Conservation (phyloP, 345 rosid species). For the Eucalyptus leucophloia region DNA sequence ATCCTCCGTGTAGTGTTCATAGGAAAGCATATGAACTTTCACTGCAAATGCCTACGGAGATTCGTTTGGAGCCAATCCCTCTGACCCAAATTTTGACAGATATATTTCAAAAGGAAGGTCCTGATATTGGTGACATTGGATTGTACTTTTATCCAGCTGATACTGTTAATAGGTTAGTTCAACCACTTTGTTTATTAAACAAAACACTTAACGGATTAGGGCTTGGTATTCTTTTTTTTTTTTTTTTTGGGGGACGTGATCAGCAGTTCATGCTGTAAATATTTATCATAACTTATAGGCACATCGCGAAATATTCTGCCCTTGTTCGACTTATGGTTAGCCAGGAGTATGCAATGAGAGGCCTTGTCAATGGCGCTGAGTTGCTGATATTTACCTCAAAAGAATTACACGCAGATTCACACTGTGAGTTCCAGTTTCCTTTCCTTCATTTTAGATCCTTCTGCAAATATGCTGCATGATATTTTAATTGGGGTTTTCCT, state of each 20-base stretch:
- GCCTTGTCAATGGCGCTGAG: slow-evolving; percentile 25
- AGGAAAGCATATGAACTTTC: slow-evolving; percentile 28
- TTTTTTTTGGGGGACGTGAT: background rate
- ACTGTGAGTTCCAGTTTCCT: slow-evolving; percentile 20
- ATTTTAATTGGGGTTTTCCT: background rate
- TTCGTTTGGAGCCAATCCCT: slow-evolving; percentile 39
- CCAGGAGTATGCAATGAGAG: slow-evolving; percentile 21
- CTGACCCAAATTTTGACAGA: background rate
- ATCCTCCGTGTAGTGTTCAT: slow-evolving; percentile 22
- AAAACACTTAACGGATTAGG: background rate
- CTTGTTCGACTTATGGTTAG: slow-evolving; percentile 23
- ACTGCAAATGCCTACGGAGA: slow-evolving; percentile 24
- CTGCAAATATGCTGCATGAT: background rate
- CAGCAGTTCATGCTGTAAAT: background rate
- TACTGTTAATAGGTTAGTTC: slow-evolving; percentile 30
- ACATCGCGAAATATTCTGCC: slow-evolving; percentile 1
- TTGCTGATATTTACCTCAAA: slow-evolving; percentile 56
- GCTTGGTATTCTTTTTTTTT: background rate
- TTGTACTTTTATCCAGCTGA: slow-evolving; percentile 42
- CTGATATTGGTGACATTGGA: slow-evolving; percentile 29
- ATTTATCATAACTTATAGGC: slow-evolving; percentile 7
- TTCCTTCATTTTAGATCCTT: background rate
- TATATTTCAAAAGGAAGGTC: slow-evolving; percentile 9
- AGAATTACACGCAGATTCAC: slow-evolving; percentile 29
- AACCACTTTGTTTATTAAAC: background rate